Evolutionary conservation across 305 asterid species (phyloP).

Genomic region (Solanum hybrid): DNA sequence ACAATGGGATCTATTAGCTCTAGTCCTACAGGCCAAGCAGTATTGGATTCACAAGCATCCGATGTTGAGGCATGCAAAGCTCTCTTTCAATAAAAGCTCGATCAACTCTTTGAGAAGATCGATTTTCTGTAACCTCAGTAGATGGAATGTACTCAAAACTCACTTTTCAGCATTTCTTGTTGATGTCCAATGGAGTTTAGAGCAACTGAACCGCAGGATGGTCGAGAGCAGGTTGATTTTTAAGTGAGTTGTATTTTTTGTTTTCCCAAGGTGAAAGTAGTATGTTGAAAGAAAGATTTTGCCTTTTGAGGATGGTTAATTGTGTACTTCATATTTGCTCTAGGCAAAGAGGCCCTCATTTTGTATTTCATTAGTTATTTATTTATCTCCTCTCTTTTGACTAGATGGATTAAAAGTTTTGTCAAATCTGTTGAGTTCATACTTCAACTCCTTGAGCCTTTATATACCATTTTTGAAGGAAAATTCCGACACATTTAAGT

Average conservation of each 20-base stretch:
- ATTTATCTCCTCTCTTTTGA: slow-evolving; percentile 20
- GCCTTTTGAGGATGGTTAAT: slow-evolving; percentile 31
- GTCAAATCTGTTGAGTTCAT: slow-evolving; percentile 33
- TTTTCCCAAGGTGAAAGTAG: slow-evolving; percentile 16
- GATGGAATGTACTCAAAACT: slow-evolving; percentile 11
- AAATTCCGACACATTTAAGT: slow-evolving; percentile 5
- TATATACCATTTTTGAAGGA: slow-evolving; percentile 13
- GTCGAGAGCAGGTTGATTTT: slow-evolving; percentile 9
- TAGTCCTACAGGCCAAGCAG: slow-evolving; percentile 31
- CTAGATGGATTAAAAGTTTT: slow-evolving; percentile 33
- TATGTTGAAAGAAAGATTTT: slow-evolving; percentile 21
- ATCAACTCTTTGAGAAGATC: slow-evolving; percentile 15
- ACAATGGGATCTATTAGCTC: slow-evolving; percentile 26
- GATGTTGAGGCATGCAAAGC: slow-evolving; percentile 53
- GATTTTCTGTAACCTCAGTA: slow-evolving; percentile 12
- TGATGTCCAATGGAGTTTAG: background rate
- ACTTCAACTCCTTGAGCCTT: slow-evolving; percentile 20
- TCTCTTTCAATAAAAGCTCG: slow-evolving; percentile 30
- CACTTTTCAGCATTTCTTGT: slow-evolving; percentile 20
- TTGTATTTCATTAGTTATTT: slow-evolving; percentile 45
- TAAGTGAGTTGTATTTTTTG: slow-evolving; percentile 31
- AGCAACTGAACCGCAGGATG: background rate
- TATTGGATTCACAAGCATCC: slow-evolving; percentile 52
- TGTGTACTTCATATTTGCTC: slow-evolving; percentile 14
- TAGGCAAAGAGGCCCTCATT: slow-evolving; percentile 15